Evolutionary conservation across 495 filamentous ascomycete genomes (phyloP), one percentile per base, ranked within the genome.

Genomic region (Daldinia decipiens): DNA sequence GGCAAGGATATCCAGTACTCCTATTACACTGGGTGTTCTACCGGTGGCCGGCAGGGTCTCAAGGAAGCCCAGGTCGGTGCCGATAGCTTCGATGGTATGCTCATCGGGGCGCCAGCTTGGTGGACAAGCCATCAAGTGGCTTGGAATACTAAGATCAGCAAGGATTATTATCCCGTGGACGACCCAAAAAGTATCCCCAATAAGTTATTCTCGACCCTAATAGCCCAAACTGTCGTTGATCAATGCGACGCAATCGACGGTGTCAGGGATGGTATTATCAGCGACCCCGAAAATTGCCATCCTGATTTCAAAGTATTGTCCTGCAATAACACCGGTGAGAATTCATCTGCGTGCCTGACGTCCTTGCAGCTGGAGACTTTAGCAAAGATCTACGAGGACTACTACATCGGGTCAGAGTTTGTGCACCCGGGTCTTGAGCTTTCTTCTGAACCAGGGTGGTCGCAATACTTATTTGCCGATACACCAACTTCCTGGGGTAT

Each of bases 181-280:
- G 82, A 81, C 4, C 72, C 82, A 0, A 81, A 81, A 17, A 87
- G 83, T 59, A 85, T 92, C 8, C 74, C 86, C 0, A 15, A 80
- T 13, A 67, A 76, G 2, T 66, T 85, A 12, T 87, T 87, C 76
- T 64, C 75, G 0, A 70, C 80, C 1, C 78, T 87, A 11, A 79
- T 86, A 31, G 77, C 81, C 0, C 84, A 87, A 65, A 85, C 89
- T 17, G 51, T 91, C 5, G 31, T 86, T 13, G 80, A 82, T 15
- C 89, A 92, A 70, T 93, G 90, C 67, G 89, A 93, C 71, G 65
- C 45, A 0, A 76, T 87, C 24, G 90, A 92, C 72, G 90, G 90
- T 1, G 80, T 88, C 0, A 73, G 77, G 5, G 90, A 92, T 65
- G 86, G 84, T 21, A 88, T 92, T 74, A 85, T 92, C 59, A 85